Evolutionary conservation across 169 alveolate genomes (phyloP).

Genomic region (Plasmodium vinckei): DNA sequence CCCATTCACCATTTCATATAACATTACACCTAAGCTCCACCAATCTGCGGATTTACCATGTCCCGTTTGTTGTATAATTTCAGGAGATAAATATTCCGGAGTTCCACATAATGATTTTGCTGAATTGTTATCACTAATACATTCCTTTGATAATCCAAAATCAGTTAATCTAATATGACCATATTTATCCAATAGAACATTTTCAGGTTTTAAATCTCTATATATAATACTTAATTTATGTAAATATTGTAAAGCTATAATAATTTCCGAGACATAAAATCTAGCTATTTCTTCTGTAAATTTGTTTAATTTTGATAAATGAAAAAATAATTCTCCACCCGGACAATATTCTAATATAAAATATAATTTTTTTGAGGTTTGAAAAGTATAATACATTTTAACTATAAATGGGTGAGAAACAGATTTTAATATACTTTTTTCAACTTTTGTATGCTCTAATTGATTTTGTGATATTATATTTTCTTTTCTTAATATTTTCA

Average conservation of each 20-base stretch:
- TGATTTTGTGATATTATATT: constrained; percentile 81
- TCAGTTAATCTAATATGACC: constrained; percentile 89
- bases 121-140: constrained; percentile 71
- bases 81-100: constrained; percentile 91
- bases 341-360: constrained; percentile 87
- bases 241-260: constrained; percentile 86
- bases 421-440: constrained; percentile 76
- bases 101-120: constrained; percentile 90
- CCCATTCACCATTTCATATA: constrained; percentile 91
- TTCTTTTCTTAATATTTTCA: constrained; percentile 83
- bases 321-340: constrained; percentile 88
- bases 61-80: constrained; percentile 86
- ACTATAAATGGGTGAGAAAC: constrained; percentile 88
- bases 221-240: constrained; percentile 85
- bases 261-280: constrained; percentile 84
- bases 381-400: constrained; percentile 81
- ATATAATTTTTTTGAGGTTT: constrained; percentile 83
- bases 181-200: constrained; percentile 83
- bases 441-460: constrained; percentile 80
- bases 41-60: constrained; percentile 90
- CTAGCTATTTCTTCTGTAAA: constrained; percentile 77
- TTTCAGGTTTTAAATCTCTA: constrained; percentile 91
- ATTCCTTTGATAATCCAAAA: constrained; percentile 88
- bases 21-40: constrained; percentile 89
- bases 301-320: constrained; percentile 76